Evolutionary conservation across 164 flowering plant genomes (phyloP), one percentile per base, ranked within the genome.

Genomic region (Saururus chinensis): DNA sequence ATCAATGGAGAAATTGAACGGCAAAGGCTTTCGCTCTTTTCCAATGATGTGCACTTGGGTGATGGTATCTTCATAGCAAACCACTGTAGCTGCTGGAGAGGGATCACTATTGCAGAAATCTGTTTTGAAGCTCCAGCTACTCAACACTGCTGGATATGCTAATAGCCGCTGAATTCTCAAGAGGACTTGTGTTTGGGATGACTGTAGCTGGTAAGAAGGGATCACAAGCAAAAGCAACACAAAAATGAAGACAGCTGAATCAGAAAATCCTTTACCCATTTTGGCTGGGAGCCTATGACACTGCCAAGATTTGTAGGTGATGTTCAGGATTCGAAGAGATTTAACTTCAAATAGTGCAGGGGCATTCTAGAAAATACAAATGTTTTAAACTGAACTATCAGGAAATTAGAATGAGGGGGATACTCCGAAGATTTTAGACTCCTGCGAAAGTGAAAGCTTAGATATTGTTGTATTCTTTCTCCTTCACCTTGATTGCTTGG

Each of bases 11-110:
- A 89, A 87, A 73, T 80, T 82, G 19, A 40, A 61, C 10, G 92
- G 84, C 64, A 85, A 72, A 9, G 79, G 84, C 48, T 79, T 63
- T 20, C 73, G 77, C 21, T 60, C 76, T 7, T 76, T 63, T 6
- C 97, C 96, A 51, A 80, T 73, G 19, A 95, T 81, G 64, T 80
- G 92, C 55, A 95, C 66, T 77, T 95, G 99, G 30, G 97, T 84
- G 40, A 91, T 71, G 75, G 68, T 85, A 9, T 76, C 78, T 30
- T 83, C 95, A 55, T 95, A 95, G 79, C 99, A 95, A 7, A 87
- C 93, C 24, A 95, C 78, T 20, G 92, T 79, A 9, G 83, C 53
- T 60, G 81, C 74, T 23, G 84, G 23, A 60, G 59, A 76, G 1
- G 89, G 84, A 45, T 84, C 88, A 1, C 60, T 64, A 59, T 79